Evolutionary conservation across 2,329 filamentous ascomycete genomes (phyloP), one percentile per base, ranked within the genome.

Genomic region (Helminthosporium solani): DNA sequence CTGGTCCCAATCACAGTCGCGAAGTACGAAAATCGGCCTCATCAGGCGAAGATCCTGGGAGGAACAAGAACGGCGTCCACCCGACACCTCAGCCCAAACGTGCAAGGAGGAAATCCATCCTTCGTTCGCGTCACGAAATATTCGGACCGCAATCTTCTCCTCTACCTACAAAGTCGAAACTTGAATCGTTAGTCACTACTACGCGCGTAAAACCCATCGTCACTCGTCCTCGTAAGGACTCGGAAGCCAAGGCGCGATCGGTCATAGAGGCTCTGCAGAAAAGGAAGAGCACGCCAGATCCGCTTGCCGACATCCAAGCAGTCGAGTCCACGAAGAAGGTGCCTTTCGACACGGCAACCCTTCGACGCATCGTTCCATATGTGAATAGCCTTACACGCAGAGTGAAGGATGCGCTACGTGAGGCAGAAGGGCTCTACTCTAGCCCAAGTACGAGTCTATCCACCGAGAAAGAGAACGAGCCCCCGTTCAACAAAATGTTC

Each of bases 341-440:
- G n/a, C 80, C 81, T 0, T 86, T 86, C 59, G 82, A 85, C 58
- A 85, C 82, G 2, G 79, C 79, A 20, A 85, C 83, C 34, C 73
- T 86, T 12, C 76, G 78, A 53, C 79, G 83, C 58, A 80, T 86
- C 45, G 82, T 86, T 20, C 75, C 75, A 3, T 76, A 78, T 54
- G 75, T 78, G 33, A 73, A 68, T 46, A 70, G 70, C 8, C 63
- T 78, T 45, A 75, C 73, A 45, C 73, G 73, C 28, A 73, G 72
- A 57, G 74, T 77, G 39, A 77, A 77, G 56, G 72, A 74, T 39
- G 68, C 68, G 2, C 57, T 77, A 43, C 69, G 74, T 34, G 73
- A 77, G 49, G 73, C 72, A 14, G 75, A 77, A 59, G 74, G 72
- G 18, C 63, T 77, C 11, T 75, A 76, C 47, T 70, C 69, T 16